A percentile compares a stretch with the other conserved stretches of the same genome.
These are phyloP conservation scores for Rhodotorula sp. DNA, from an alignment of 1,284 basidiomycete species.

Conservation along the genomic window DNA sequence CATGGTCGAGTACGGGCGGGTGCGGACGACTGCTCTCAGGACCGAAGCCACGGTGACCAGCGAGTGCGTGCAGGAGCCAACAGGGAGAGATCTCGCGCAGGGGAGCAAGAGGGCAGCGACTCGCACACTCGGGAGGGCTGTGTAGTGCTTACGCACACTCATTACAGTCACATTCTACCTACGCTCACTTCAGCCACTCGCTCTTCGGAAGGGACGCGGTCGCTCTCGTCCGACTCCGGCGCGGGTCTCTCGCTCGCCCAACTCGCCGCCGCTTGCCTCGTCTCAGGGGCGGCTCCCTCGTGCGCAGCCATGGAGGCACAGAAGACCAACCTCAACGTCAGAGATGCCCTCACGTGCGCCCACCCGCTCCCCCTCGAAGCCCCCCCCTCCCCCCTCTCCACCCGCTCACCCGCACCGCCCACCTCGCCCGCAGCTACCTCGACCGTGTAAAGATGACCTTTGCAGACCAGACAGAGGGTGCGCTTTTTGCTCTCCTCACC, in stretches of 20 bases:
- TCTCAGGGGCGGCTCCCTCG: neutral
- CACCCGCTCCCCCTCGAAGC: neutral
- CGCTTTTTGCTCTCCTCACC: neutral
- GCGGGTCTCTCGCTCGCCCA: neutral
- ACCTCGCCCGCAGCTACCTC: slow-evolving; percentile 35
- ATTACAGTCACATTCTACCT: too few species aligned
- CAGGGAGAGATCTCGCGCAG: neutral
- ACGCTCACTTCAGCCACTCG: too few species aligned
- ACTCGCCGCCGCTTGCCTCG: neutral
- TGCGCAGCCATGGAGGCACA: slow-evolving; percentile 2
- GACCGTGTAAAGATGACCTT: slow-evolving; percentile 43
- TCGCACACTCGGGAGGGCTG: too few species aligned
- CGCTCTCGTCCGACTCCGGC: too few species aligned
- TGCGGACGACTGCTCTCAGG: neutral
- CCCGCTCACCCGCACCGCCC: neutral
- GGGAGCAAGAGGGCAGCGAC: too few species aligned
- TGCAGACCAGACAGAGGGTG: slow-evolving; percentile 40
- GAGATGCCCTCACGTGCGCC: slow-evolving; percentile 32
- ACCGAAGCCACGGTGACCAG: slow-evolving; percentile 21
- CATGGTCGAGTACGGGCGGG: slow-evolving; percentile 10
- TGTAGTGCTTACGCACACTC: too few species aligned
- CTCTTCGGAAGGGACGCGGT: too few species aligned
- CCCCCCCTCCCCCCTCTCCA: neutral
- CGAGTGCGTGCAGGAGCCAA: neutral
- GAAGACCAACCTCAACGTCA: slow-evolving; percentile 35